phyloP scores from a whole-genome alignment of 345 rosid genomes.

The Pugionium cornutum region DNA sequence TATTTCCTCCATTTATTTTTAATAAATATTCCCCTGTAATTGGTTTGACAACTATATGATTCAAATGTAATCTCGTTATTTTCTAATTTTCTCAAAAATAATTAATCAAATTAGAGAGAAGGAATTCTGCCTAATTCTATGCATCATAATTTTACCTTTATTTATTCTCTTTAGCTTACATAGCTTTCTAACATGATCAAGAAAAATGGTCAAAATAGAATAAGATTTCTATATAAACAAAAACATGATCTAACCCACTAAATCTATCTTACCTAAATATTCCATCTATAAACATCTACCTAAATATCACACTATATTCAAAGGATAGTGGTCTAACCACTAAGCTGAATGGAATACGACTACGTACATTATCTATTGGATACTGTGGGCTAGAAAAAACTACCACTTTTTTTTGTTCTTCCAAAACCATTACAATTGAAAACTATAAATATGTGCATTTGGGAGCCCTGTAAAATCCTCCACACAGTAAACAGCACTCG shows the following conservation, averaged over 20 bases:
- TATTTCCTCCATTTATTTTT: slow-evolving; percentile 40
- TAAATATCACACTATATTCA: slow-evolving; percentile 18
- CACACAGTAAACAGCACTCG: slow-evolving; percentile 15
- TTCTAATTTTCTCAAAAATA: not conserved
- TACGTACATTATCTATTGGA: not conserved
- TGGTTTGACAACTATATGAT: slow-evolving; percentile 3
- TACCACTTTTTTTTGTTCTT: not conserved
- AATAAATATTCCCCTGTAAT: slow-evolving; percentile 2
- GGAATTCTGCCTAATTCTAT: too few species aligned
- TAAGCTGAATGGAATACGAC: slow-evolving; percentile 20
- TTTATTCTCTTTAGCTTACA: not conserved
- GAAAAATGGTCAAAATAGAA: slow-evolving; percentile 1
- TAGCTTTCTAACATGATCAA: not conserved
- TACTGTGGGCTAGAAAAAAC: not conserved
- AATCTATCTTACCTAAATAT: slow-evolving; percentile 31
- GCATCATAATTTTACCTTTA: too few species aligned
- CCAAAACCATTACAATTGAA: not conserved
- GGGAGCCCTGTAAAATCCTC: not conserved
- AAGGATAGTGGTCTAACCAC: slow-evolving; percentile 28
- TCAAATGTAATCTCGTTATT: not conserved
- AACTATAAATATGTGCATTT: not conserved
- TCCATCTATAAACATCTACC: slow-evolving; percentile 30
- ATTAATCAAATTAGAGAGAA: not conserved
- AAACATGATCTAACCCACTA: slow-evolving; percentile 13
- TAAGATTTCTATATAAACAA: not conserved